Evolutionary conservation across 1,284 basidiomycete genomes (phyloP).

Genomic region (Pyrrhoderma lamaoense): DNA sequence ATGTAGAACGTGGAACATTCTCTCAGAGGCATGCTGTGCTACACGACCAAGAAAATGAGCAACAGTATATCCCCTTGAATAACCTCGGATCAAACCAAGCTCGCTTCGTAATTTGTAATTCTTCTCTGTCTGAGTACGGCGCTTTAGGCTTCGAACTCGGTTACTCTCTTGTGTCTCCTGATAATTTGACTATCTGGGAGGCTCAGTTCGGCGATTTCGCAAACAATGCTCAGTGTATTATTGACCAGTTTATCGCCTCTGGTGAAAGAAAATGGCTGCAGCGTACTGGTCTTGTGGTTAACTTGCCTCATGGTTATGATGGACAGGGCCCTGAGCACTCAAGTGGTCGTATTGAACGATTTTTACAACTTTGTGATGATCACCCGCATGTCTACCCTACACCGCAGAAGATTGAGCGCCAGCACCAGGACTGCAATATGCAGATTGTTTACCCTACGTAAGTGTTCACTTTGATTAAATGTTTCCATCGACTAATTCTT

Average conservation of each 20-base stretch:
- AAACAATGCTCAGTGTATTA: slow-evolving; percentile 96
- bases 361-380: slow-evolving; percentile 97
- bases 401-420: slow-evolving; percentile 84
- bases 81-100: slow-evolving; percentile 86
- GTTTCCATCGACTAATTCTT: not conserved
- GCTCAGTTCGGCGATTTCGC: slow-evolving; percentile 99
- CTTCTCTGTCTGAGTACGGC: slow-evolving; percentile 94
- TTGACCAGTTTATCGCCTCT: slow-evolving; percentile 98
- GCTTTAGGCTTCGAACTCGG: slow-evolving; percentile 97
- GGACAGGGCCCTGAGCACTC: slow-evolving; percentile 99
- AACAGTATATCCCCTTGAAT: slow-evolving; percentile 85
- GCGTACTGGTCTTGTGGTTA: slow-evolving; percentile 89
- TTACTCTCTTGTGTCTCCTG: slow-evolving; percentile 95
- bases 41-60: slow-evolving; percentile 92
- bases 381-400: slow-evolving; percentile 91
- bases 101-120: slow-evolving; percentile 93
- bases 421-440: slow-evolving; percentile 99
- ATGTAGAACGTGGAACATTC: slow-evolving; percentile 99
- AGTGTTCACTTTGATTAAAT: slow-evolving; percentile 26
- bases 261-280: slow-evolving; percentile 99
- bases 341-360: slow-evolving; percentile 91
- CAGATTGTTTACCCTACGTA: slow-evolving; percentile 95
- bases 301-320: slow-evolving; percentile 94
- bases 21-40: slow-evolving; percentile 98
- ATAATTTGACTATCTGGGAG: slow-evolving; percentile 95